Percentiles rank a stretch among this genome's conserved stretches.
Evolutionary conservation across 169 alveolate genomes (phyloP).

Genomic region (Toxoplasma gondii): DNA sequence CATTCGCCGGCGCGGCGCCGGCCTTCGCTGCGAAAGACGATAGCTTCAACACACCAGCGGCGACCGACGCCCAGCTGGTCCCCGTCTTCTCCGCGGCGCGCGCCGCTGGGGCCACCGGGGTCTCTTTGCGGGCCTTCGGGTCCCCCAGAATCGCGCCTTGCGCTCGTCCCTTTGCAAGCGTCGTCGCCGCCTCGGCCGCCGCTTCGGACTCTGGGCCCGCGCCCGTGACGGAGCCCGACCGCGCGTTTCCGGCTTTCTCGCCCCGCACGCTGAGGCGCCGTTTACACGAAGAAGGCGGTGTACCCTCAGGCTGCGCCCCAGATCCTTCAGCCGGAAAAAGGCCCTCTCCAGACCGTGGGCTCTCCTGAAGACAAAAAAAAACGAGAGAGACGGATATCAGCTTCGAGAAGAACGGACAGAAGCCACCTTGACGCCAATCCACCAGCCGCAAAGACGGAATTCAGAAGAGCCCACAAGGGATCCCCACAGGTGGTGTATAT

Average conservation of each 20-base stretch:
- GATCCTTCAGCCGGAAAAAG: not conserved
- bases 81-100: constrained; percentile 10
- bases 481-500: too few relatives aligned
- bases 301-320: not conserved
- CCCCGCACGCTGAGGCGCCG: not conserved
- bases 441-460: too few relatives aligned
- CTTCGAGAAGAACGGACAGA: too few relatives aligned
- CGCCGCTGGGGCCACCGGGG: not conserved
- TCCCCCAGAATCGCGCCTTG: not conserved
- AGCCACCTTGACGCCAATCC: too few relatives aligned
- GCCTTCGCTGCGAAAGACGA: not conserved
- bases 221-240: not conserved
- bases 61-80: constrained; percentile 63
- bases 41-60: constrained; percentile 62
- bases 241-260: not conserved
- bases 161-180: not conserved
- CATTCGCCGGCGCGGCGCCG: constrained; percentile 8
- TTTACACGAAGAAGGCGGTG: not conserved
- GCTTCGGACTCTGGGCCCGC: not conserved
- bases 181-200: not conserved
- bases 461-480: too few relatives aligned
- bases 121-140: not conserved
- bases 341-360: not conserved
- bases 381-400: not conserved
- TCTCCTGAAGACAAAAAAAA: not conserved